These are phyloP conservation scores for Toxoplasma gondii DNA, from an alignment of 169 alveolate genomes.

Conservation along the genomic window DNA sequence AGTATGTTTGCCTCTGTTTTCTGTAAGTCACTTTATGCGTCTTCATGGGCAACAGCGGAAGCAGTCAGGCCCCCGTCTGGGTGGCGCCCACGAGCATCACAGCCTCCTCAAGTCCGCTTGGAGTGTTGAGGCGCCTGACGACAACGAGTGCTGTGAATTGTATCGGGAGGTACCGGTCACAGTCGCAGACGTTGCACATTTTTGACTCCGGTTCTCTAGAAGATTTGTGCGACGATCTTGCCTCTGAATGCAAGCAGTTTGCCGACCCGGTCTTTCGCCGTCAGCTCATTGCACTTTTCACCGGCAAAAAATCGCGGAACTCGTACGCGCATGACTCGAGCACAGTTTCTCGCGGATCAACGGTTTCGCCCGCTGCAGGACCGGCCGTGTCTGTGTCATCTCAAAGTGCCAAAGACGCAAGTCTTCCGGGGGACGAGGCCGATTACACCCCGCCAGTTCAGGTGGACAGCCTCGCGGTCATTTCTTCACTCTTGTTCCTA, in stretches of 20 bases:
- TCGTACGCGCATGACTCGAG: not conserved
- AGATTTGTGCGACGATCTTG: conserved; percentile 32
- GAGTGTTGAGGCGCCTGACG: not conserved
- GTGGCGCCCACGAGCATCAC: conserved; percentile 9
- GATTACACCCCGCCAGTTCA: not conserved
- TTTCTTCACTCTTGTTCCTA: not conserved
- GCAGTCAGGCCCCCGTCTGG: conserved; percentile 37
- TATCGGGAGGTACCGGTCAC: not conserved
- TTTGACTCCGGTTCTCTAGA: conserved; percentile 30
- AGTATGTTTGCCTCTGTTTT: too few relatives aligned
- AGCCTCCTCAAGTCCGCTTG: not conserved
- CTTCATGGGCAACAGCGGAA: conserved; percentile 9
- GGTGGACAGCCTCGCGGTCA: not conserved
- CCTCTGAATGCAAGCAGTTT: conserved; percentile 13
- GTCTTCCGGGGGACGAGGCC: not conserved
- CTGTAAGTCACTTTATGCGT: not conserved
- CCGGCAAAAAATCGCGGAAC: not conserved
- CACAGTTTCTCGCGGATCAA: not conserved
- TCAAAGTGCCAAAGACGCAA: not conserved
- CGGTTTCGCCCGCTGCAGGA: not conserved
- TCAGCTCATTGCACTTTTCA: not conserved
- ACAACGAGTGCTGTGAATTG: not conserved
- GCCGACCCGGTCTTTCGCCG: not conserved
- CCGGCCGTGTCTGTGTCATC: not conserved
- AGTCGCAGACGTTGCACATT: not conserved